A percentile compares a stretch with the other conserved stretches of the same genome.
Conservation (phyloP, 257 asterid genomes). For the Solanum appendiculatum region DNA sequence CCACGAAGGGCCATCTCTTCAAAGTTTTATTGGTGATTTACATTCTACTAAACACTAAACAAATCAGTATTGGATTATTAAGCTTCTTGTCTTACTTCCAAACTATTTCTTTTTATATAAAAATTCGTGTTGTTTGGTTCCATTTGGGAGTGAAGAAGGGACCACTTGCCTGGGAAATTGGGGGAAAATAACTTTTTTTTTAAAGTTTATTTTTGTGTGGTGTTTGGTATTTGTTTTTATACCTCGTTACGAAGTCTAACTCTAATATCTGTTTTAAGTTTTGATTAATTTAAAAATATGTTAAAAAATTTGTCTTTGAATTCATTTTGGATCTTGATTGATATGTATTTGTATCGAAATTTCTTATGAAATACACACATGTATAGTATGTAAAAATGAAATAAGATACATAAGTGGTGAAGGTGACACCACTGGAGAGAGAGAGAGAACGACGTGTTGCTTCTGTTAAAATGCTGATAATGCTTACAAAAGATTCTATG, state of each 20-base stretch:
- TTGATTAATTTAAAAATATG: neutral
- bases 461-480: neutral
- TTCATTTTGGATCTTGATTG: neutral
- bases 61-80: conserved; percentile 4
- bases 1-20: neutral
- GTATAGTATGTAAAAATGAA: neutral
- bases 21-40: neutral
- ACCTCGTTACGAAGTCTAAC: neutral
- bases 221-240: neutral
- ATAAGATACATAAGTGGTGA: neutral
- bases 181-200: neutral
- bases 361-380: neutral
- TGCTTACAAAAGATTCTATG: neutral
- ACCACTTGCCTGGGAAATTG: neutral
- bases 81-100: neutral
- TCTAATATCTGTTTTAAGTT: neutral
- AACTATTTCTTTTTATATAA: neutral
- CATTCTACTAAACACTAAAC: neutral
- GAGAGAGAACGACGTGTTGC: neutral
- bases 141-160: neutral
- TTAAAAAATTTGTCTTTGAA: neutral
- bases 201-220: neutral
- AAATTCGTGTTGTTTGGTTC: neutral
- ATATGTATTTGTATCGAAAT: neutral
- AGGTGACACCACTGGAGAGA: neutral